Base-by-base conservation (phyloP, 2,329 filamentous ascomycete species). In the Arthrobotrys pseudoclavata region DNA sequence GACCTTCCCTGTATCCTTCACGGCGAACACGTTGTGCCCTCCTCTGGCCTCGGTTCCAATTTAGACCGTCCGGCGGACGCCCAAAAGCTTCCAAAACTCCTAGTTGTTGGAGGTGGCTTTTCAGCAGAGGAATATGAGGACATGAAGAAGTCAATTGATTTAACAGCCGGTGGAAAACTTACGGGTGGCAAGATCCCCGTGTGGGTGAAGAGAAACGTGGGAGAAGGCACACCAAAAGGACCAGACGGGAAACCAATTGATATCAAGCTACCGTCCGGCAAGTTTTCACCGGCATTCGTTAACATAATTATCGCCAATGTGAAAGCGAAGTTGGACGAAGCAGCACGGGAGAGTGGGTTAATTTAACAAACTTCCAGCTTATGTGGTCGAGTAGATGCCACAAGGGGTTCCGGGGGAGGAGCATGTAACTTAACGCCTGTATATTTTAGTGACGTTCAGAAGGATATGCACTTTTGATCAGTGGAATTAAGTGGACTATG, bases 111-210 rank as follows among this genome's bases (percentile, higher is more conserved):
- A 15, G 67, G 67, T 31, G 74, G 67, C 7, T 77, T 77, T 50
- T 62, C 74, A 5, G 18, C 42, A 1, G 74, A 77, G 12, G 74
- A 71, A 12, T 71, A 52, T 20, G 61, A 77, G 10, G 67, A 70
- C 12, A 71, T 77, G 74, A 66, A 68, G 26, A 53, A 37, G 12
- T 68, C 67, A 13, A 68, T 77, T 29, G 74, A 77, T 45, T 45
- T 77, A 12, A 77, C 74, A 7, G 74, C 42, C 18, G 67, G 53
- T 20, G 74, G 67, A 6, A 62, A 26, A 12, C 48, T 77, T 5
- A 31, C 61, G 7, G 61, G 67, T 2, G 53, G 62, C 18, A 48
- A 62, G 20, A n/a, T 71, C 5, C 67, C 74, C n/a, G n/a, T 67
- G 34, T 77, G 74, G 74, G 60, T 77, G 0, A 55, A 71, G 15